Evolutionary conservation across 148 eudicot species (phyloP).

Genomic region (Cornus florida): DNA sequence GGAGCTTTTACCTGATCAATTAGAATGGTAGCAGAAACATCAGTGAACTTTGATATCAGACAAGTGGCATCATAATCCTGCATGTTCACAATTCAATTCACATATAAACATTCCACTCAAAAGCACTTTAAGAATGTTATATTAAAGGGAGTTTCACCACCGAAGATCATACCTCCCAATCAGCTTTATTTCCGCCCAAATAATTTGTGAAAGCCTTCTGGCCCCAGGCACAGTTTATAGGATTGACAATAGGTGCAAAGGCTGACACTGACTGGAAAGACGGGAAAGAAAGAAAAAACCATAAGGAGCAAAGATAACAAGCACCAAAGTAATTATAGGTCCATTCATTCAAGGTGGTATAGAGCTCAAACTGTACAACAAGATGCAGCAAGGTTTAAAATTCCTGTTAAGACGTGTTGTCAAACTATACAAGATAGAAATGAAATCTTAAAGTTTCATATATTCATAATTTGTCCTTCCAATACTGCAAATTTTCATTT

Average conservation of each 20-base stretch:
- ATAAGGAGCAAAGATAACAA: neutral
- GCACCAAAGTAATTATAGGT: neutral
- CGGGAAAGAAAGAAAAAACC: neutral
- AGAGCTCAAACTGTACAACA: neutral
- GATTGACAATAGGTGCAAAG: constrained; percentile 83
- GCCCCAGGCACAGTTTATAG: constrained; percentile 95
- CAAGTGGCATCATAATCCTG: constrained; percentile 95
- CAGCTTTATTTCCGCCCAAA: constrained; percentile 76
- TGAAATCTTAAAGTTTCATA: neutral
- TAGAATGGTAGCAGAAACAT: constrained; percentile 71
- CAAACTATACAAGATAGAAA: neutral
- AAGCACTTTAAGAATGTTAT: neutral
- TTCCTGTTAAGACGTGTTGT: neutral
- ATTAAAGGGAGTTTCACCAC: neutral
- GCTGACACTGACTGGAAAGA: constrained; percentile 87
- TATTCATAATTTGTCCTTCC: too few species aligned
- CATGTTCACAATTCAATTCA: constrained; percentile 16
- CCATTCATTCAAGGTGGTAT: neutral
- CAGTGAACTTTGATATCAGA: constrained; percentile 66
- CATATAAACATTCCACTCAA: neutral
- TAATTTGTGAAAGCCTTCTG: constrained; percentile 96
- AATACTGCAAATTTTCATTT: too few species aligned
- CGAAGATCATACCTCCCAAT: constrained; percentile 75
- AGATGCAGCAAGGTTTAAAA: neutral
- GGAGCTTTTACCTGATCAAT: constrained; percentile 79